phyloP scores from a whole-genome alignment of 1,139 yeast species.

The Zygosaccharomyces sapae region DNA sequence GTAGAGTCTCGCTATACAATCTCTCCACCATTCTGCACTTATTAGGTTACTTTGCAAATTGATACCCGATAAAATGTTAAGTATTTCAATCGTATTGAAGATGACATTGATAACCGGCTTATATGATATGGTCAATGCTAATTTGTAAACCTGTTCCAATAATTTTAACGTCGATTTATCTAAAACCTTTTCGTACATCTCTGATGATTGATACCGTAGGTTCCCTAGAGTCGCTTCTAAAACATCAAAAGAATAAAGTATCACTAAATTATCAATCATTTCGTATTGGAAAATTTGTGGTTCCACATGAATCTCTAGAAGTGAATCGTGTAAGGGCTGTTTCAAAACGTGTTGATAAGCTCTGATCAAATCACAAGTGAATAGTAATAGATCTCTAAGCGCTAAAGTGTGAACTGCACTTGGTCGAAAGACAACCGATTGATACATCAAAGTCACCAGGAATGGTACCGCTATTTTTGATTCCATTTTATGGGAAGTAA shows the following conservation, averaged over 20 bases:
- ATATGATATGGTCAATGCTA: conserved; percentile 32
- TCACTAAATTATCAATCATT: conserved; percentile 47
- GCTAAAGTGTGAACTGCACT: conserved; percentile 47
- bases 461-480: conserved; percentile 46
- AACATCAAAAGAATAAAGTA: conserved; percentile 52
- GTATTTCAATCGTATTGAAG: conserved; percentile 27
- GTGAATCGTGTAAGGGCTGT: conserved; percentile 23
- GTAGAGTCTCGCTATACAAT: conserved; percentile 24
- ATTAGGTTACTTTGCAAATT: conserved; percentile 12
- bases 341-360: conserved; percentile 29
- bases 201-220: conserved; percentile 21
- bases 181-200: conserved; percentile 20
- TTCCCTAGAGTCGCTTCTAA: conserved; percentile 42
- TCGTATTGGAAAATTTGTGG: conserved; percentile 36
- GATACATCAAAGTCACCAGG: conserved; percentile 50
- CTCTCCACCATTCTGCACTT: conserved; percentile 30
- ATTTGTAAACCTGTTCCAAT: conserved; percentile 25
- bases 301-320: conserved; percentile 19
- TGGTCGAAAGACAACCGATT: conserved; percentile 52
- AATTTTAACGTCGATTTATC: conserved; percentile 21
- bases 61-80: conserved; percentile 25
- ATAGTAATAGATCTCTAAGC: conserved; percentile 28
- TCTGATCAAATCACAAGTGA: conserved; percentile 28
- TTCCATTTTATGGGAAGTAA: conserved; percentile 26
- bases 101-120: conserved; percentile 30